Percentiles rank a stretch among this genome's conserved stretches.
Evolutionary conservation across 139 green algal species (phyloP).

Genomic region (Micromonas pusilla): DNA sequence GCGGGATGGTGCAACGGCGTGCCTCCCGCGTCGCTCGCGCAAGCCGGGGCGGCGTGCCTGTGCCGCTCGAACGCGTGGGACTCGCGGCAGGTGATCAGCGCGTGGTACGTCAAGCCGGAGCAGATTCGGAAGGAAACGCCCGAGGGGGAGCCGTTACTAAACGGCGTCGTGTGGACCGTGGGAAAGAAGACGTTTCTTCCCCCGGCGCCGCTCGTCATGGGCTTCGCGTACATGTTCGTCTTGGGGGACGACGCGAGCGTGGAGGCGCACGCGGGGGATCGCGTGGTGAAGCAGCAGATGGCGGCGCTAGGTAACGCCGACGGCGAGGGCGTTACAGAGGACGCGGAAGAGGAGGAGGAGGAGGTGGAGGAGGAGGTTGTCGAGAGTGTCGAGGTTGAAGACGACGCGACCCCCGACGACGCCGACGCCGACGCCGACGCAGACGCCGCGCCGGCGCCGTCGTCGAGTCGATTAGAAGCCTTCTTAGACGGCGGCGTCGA

Average conservation of each 20-base stretch:
- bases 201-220: constrained; percentile 81
- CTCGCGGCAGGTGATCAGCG: constrained; percentile 79
- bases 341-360: neutral
- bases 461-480: too few relatives aligned
- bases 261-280: constrained; percentile 71
- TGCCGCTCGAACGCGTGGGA: constrained; percentile 85
- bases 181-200: constrained; percentile 90
- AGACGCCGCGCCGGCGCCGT: too few relatives aligned
- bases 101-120: constrained; percentile 87
- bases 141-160: constrained; percentile 79
- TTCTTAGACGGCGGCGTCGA: too few relatives aligned
- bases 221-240: constrained; percentile 79
- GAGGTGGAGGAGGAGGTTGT: constrained; percentile 3
- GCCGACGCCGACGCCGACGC: neutral
- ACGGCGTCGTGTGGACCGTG: neutral
- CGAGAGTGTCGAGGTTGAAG: neutral
- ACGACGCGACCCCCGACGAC: neutral
- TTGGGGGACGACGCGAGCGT: constrained; percentile 71
- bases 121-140: constrained; percentile 57
- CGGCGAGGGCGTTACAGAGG: neutral
- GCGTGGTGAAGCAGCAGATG: constrained; percentile 32
- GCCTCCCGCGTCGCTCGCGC: constrained; percentile 61
- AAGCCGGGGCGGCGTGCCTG: constrained; percentile 45
- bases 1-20: neutral
- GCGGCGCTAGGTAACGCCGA: neutral